These are phyloP conservation scores for Mercurialis annua DNA, from an alignment of 345 rosid species.

Conservation along the genomic window DNA sequence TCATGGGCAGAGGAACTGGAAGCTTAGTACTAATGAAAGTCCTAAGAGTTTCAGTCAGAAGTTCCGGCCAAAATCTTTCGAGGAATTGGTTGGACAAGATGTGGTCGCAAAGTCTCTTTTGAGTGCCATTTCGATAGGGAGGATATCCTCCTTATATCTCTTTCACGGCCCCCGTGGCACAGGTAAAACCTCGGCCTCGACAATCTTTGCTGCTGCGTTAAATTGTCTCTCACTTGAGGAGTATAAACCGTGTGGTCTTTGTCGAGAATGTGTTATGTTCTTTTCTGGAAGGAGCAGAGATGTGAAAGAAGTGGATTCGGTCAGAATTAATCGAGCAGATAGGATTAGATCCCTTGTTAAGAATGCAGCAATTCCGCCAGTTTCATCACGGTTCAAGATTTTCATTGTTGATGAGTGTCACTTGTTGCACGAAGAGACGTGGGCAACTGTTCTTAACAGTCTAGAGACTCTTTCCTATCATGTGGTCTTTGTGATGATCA, in stretches of 20 bases:
- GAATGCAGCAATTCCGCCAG: slow-evolving; percentile 60
- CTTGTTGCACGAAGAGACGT: slow-evolving; percentile 64
- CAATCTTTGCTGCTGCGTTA: slow-evolving; percentile 86
- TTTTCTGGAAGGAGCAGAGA: slow-evolving; percentile 70
- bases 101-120: slow-evolving; percentile 70
- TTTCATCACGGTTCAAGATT: slow-evolving; percentile 70
- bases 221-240: slow-evolving; percentile 75
- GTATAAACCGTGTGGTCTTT: slow-evolving; percentile 80
- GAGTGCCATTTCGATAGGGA: slow-evolving; percentile 69
- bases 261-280: slow-evolving; percentile 67
- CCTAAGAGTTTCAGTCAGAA: slow-evolving; percentile 74
- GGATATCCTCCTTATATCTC: slow-evolving; percentile 68
- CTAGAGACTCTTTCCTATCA: slow-evolving; percentile 63
- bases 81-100: slow-evolving; percentile 85
- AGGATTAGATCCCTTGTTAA: slow-evolving; percentile 60
- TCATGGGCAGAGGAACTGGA: slow-evolving; percentile 31
- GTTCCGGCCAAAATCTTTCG: slow-evolving; percentile 67
- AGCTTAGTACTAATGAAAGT: slow-evolving; percentile 32
- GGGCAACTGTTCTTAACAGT: slow-evolving; percentile 64
- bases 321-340: slow-evolving; percentile 54
- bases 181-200: slow-evolving; percentile 86
- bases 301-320: slow-evolving; percentile 71
- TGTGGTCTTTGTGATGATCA: slow-evolving; percentile 67
- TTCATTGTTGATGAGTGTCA: slow-evolving; percentile 90
- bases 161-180: slow-evolving; percentile 95